Percentiles rank a stretch among this genome's conserved stretches.
phyloP scores from a whole-genome alignment of 2,329 filamentous ascomycete genomes.

The Trichoderma sp. region DNA sequence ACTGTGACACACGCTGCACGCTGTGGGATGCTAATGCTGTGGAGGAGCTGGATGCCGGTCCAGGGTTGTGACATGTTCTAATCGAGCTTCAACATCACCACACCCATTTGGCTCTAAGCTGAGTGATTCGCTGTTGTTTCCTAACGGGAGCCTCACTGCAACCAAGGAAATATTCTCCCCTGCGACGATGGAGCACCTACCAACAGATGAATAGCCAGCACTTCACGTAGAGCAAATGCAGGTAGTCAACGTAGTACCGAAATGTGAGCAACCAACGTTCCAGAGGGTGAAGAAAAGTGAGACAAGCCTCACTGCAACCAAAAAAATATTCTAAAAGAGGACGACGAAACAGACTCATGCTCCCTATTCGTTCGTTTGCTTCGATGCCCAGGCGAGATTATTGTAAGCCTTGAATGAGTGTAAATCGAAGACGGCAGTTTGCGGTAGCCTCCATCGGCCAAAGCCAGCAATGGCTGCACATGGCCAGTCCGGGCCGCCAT shows the following conservation, averaged over 20 bases:
- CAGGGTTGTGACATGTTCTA: neutral
- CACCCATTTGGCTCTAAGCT: neutral
- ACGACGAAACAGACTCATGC: neutral
- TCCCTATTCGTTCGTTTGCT: neutral
- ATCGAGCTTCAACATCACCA: neutral
- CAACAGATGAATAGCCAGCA: neutral
- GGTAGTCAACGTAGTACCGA: neutral
- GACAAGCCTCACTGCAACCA: too few relatives aligned
- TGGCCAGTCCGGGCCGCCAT: neutral
- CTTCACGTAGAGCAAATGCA: neutral
- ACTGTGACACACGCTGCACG: slow-evolving; percentile 5
- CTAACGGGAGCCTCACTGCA: neutral
- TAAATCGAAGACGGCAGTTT: too few relatives aligned
- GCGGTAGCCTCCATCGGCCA: too few relatives aligned
- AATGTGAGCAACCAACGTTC: neutral
- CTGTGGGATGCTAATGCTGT: neutral
- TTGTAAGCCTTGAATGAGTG: too few relatives aligned
- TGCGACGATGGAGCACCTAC: neutral
- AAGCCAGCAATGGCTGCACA: neutral
- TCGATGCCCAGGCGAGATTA: too few relatives aligned
- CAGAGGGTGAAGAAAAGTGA: neutral
- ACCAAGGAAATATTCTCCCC: neutral
- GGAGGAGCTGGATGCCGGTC: neutral
- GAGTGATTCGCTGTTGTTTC: neutral
- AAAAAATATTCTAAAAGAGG: too few relatives aligned